Conservation (phyloP, 805 yeast species). For the Babjeviella inositovora region DNA sequence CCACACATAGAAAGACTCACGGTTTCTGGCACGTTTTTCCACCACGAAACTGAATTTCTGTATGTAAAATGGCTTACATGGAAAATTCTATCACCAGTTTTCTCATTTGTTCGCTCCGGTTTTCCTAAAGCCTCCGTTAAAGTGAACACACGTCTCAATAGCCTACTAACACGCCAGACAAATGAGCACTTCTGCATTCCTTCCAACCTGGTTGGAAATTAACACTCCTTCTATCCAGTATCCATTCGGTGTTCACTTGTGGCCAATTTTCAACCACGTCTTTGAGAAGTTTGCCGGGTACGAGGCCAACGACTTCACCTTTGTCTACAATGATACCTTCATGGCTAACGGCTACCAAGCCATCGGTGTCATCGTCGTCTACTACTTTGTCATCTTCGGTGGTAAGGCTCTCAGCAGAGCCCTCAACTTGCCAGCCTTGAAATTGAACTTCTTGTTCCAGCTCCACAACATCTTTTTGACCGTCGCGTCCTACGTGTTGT, state of each 20-base stretch:
- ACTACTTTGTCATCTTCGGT: constrained; percentile 33
- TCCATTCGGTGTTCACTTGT: constrained; percentile 44
- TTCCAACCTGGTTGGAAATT: too few relatives aligned
- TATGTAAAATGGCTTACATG: too few relatives aligned
- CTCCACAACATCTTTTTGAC: constrained; percentile 74
- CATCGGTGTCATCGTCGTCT: constrained; percentile 18
- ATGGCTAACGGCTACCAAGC: constrained; percentile 49
- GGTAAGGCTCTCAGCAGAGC: constrained; percentile 51
- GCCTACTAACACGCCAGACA: too few relatives aligned
- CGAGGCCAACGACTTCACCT: constrained; percentile 53
- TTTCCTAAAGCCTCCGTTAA: too few relatives aligned
- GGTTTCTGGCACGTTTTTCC: too few relatives aligned
- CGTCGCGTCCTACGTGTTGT: constrained; percentile 42
- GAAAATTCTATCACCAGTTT: too few relatives aligned
- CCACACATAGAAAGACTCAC: too few relatives aligned
- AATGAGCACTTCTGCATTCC: too few relatives aligned
- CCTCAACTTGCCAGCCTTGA: constrained; percentile 43
- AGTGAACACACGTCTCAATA: too few relatives aligned
- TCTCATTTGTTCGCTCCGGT: too few relatives aligned
- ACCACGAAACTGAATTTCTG: too few relatives aligned
- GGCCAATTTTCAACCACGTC: constrained; percentile 47
- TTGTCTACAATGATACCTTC: constrained; percentile 48
- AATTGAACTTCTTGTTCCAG: constrained; percentile 66
- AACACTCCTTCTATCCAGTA: constrained; percentile 21
- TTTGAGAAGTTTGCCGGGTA: constrained; percentile 29